Conservation (phyloP, 1,139 yeast species). For the Yamadazyma pseudoaaseri region DNA sequence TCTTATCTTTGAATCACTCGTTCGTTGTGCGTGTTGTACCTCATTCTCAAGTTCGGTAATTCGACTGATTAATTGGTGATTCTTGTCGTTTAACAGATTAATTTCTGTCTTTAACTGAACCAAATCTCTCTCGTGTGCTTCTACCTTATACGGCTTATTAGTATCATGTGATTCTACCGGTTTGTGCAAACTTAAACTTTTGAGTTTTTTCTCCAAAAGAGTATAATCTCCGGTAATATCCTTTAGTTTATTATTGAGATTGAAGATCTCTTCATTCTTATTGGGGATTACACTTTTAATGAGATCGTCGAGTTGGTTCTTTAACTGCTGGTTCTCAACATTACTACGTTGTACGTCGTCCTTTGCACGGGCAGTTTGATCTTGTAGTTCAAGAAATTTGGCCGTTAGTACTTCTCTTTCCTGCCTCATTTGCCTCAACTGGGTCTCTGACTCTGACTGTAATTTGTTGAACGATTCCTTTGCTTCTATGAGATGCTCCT, state of each 20-base stretch:
- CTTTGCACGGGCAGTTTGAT: not conserved
- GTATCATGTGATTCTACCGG: not conserved
- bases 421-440: slow-evolving; percentile 18
- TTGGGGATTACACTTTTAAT: slow-evolving; percentile 18
- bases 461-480: not conserved
- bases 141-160: slow-evolving; percentile 2
- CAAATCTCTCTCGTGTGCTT: slow-evolving; percentile 21
- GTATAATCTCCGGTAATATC: slow-evolving; percentile 13
- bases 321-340: slow-evolving; percentile 22
- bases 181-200: not conserved
- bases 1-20: slow-evolving; percentile 24
- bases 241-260: slow-evolving; percentile 15
- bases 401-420: slow-evolving; percentile 13
- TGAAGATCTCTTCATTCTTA: slow-evolving; percentile 25
- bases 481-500: not conserved
- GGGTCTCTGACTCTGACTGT: slow-evolving; percentile 5
- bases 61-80: slow-evolving; percentile 17
- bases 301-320: slow-evolving; percentile 9
- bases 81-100: slow-evolving; percentile 18
- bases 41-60: slow-evolving; percentile 15
- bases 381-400: slow-evolving; percentile 6
- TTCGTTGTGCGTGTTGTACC: slow-evolving; percentile 18
- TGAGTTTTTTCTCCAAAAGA: slow-evolving; percentile 7
- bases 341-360: slow-evolving; percentile 3
- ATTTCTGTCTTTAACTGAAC: slow-evolving; percentile 21